Percentiles rank a stretch among this genome's conserved stretches.
phyloP scores from a whole-genome alignment of 2,329 filamentous ascomycete genomes.

The Verticillium longisporum region DNA sequence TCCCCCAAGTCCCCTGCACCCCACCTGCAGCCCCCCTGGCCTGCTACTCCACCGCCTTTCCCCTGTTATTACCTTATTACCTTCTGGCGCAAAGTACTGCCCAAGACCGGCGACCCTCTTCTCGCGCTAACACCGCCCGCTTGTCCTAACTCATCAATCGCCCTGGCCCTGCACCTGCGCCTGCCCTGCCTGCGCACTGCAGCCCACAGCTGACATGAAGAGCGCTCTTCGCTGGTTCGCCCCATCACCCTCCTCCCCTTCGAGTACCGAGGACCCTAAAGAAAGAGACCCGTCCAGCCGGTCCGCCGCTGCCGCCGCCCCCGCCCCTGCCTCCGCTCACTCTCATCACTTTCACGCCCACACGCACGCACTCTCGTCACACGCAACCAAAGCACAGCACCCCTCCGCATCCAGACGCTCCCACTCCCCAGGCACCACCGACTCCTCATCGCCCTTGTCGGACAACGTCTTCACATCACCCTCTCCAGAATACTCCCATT shows the following conservation, averaged over 20 bases:
- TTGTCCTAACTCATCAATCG: not conserved
- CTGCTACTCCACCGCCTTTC: not conserved
- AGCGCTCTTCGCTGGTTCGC: slow-evolving; percentile 13
- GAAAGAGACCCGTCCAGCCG: slow-evolving; percentile 13
- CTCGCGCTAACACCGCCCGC: not conserved
- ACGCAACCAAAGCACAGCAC: not conserved
- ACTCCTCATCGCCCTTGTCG: slow-evolving; percentile 6
- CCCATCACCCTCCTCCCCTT: slow-evolving; percentile 7
- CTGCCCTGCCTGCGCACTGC: not conserved
- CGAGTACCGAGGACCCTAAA: slow-evolving; percentile 15
- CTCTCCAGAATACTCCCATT: slow-evolving; percentile 21
- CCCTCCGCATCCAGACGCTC: not conserved
- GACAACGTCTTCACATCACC: slow-evolving; percentile 15
- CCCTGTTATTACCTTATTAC: not conserved
- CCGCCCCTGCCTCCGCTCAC: slow-evolving; percentile 11
- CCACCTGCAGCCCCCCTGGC: not conserved
- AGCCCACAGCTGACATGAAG: slow-evolving; percentile 12
- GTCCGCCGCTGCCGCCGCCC: slow-evolving; percentile 16
- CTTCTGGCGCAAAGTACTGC: not conserved
- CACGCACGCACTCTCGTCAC: not conserved
- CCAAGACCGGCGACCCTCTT: not conserved
- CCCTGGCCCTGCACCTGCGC: not conserved
- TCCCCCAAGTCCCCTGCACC: not conserved
- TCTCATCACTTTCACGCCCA: not conserved
- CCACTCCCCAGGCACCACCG: not conserved